phyloP scores from a whole-genome alignment of 1,139 yeast genomes.

The Yamadazyma membranifaciens region DNA sequence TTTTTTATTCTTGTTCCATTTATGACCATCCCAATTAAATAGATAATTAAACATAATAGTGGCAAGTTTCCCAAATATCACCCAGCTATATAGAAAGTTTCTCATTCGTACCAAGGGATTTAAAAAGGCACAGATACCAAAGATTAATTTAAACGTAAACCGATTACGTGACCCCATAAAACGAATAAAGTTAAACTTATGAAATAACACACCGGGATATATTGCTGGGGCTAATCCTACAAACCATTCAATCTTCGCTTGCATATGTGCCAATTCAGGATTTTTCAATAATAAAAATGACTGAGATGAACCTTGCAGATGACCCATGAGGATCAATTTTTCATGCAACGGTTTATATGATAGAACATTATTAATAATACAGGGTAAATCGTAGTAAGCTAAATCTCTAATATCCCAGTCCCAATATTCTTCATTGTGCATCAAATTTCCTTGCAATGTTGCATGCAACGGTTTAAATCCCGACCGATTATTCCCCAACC shows the following conservation, averaged over 20 bases:
- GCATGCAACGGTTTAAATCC: conserved; percentile 73
- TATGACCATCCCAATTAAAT: conserved; percentile 78
- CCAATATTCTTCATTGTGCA: conserved; percentile 60
- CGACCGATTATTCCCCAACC: conserved; percentile 92
- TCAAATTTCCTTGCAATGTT: conserved; percentile 31
- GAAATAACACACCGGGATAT: conserved; percentile 74
- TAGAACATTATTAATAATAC: conserved; percentile 63
- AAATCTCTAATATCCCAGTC: conserved; percentile 85
- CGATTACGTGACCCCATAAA: conserved; percentile 48
- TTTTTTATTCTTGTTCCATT: conserved; percentile 63
- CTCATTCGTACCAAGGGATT: conserved; percentile 57
- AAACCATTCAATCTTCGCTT: conserved; percentile 59
- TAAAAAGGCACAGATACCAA: conserved; percentile 62
- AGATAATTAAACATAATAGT: conserved; percentile 80
- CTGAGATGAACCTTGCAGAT: conserved; percentile 94
- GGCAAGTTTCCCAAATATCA: conserved; percentile 59
- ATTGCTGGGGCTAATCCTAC: conserved; percentile 88
- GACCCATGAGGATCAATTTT: conserved; percentile 68
- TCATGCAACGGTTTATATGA: conserved; percentile 36
- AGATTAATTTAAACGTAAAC: conserved; percentile 41
- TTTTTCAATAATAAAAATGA: conserved; percentile 57
- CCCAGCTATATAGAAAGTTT: conserved; percentile 39
- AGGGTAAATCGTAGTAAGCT: conserved; percentile 75
- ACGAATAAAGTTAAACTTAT: conserved; percentile 54
- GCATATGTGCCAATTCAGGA: conserved; percentile 27